These are phyloP conservation scores for Aspergillus heteromorphus DNA, from an alignment of 495 filamentous ascomycete species.

Conservation along the genomic window DNA sequence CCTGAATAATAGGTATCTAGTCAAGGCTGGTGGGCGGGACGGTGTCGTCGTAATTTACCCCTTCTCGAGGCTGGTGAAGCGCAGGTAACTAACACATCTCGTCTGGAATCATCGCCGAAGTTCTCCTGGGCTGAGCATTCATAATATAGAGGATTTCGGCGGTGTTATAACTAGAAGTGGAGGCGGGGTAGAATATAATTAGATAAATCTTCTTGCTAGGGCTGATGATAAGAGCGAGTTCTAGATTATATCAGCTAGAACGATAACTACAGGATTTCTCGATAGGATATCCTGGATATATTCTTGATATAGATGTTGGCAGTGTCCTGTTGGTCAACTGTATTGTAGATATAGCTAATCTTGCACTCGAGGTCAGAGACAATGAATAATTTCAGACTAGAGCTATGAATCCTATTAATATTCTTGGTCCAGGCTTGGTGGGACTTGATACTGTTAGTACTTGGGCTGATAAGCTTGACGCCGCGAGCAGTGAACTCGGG, in stretches of 20 bases:
- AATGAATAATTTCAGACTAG: constrained; percentile 85
- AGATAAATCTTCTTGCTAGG: constrained; percentile 96
- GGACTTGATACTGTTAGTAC: constrained; percentile 46
- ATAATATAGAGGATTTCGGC: constrained; percentile 93
- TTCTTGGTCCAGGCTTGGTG: constrained; percentile 83
- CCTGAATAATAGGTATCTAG: neutral
- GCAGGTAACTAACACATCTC: constrained; percentile 32
- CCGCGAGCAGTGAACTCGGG: constrained; percentile 92
- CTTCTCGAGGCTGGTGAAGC: constrained; percentile 39
- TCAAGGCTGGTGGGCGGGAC: constrained; percentile 6
- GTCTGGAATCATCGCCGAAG: constrained; percentile 60
- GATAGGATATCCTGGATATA: neutral
- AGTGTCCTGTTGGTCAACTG: constrained; percentile 81
- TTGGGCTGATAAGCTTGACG: constrained; percentile 91
- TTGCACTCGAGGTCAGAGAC: constrained; percentile 95
- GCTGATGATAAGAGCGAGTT: constrained; percentile 95
- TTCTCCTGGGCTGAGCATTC: constrained; percentile 85
- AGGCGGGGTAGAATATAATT: constrained; percentile 94
- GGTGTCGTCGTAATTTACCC: constrained; percentile 24
- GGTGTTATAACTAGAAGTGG: constrained; percentile 93
- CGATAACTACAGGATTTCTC: neutral
- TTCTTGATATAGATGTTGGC: constrained; percentile 94
- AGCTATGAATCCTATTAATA: constrained; percentile 85
- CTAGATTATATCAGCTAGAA: constrained; percentile 6
- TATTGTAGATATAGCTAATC: constrained; percentile 88